These are phyloP conservation scores for Diaporthe amygdali DNA, from an alignment of 2,329 filamentous ascomycete species.

Conservation along the genomic window DNA sequence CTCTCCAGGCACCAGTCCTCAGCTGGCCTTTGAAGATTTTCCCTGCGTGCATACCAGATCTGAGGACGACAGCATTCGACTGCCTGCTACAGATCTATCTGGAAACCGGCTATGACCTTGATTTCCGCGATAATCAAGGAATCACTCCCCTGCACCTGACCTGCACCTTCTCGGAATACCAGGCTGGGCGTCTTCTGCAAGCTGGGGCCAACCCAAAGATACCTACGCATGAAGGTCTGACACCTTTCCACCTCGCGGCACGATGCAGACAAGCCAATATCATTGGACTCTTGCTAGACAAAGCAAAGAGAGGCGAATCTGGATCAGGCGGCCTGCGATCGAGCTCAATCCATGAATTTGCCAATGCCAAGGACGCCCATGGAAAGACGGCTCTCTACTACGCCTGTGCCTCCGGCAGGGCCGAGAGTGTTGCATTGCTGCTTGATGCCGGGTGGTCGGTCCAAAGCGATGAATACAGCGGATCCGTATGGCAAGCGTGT, in stretches of 20 bases:
- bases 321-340: neutral
- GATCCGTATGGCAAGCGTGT: conserved; percentile 2
- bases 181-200: neutral
- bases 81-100: neutral
- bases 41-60: neutral
- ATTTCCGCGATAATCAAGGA: neutral
- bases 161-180: conserved; percentile 12
- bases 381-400: conserved; percentile 6
- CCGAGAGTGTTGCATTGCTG: neutral
- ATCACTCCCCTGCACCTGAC: neutral
- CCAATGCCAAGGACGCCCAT: neutral
- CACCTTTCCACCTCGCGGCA: neutral
- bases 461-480: neutral
- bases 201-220: neutral
- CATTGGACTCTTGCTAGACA: neutral
- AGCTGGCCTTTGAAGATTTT: neutral
- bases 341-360: neutral
- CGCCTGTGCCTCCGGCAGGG: neutral
- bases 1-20: neutral
- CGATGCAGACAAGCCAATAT: neutral
- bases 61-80: neutral
- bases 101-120: neutral
- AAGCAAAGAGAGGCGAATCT: neutral
- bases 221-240: neutral
- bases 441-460: conserved; percentile 4